Base-by-base conservation (phyloP, 768 basidiomycete genomes). In the Agaricus subrufescens region DNA sequence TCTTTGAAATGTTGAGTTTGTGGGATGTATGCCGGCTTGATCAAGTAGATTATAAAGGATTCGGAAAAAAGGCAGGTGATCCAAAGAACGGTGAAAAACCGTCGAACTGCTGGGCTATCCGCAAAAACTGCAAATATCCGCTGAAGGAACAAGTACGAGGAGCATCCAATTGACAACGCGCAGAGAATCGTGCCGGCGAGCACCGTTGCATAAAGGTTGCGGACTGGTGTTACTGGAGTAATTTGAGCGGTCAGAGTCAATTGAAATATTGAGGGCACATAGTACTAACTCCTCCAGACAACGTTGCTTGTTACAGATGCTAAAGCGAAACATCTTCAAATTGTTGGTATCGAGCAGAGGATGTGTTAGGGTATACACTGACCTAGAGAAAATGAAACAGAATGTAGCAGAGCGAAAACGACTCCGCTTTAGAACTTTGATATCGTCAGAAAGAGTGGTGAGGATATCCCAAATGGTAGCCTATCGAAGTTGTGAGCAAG, bases 331-430 rank as follows among this genome's bases (percentile, higher is more conserved):
- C 27, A 11, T 19, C 46, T 48, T 19, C 46, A 46, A 19, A 31
- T 5, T 5, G 31, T 31, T 31, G 31, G 31, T 31, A 31, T 47
- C 19, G 23, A 44, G 12, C 8, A n/a, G 10, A 44, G 12, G 19
- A 26, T 15, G 6, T 30, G 29, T 30, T 8, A 19, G 10, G 11
- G n/a, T 31, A 30, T 15, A 11, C 9, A 53, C 39, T 29, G 23
- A 53, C 30, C 39, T 43, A 26, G 52, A 44, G n/a, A 53, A 53
- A n/a, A 53, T 30, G 27, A 53, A 43, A 38, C 25, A 53, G n/a
- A 45, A 42, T 19, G 44, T 34, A 38, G 29, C 29, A 43, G 14
- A 29, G 11, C 40, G 44, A 27, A 53, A 42, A n/a, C 12, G 30
- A 39, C 27, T 31, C 19, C 45, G 27, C 29, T n/a, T 34, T 23